Conservation (phyloP, 2,329 filamentous ascomycete species). For the Neonectria sp. region DNA sequence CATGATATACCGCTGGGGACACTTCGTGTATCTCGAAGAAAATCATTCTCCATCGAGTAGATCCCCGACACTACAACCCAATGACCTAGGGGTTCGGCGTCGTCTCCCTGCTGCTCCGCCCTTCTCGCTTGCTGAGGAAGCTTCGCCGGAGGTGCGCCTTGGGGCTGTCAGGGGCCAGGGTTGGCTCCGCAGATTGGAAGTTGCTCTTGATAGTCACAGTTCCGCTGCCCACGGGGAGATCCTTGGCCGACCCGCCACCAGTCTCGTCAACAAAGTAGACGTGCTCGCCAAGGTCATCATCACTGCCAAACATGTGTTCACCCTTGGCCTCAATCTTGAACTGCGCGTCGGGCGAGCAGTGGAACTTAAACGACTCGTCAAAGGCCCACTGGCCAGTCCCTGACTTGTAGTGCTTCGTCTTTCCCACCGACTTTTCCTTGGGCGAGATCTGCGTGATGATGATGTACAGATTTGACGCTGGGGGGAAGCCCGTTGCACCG, state of each 20-base stretch:
- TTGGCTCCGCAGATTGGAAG: conserved; percentile 71
- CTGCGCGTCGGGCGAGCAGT: conserved; percentile 84
- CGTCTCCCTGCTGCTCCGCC: conserved; percentile 60
- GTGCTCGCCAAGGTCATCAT: conserved; percentile 87
- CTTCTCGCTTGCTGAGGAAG: conserved; percentile 69
- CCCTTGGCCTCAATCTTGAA: conserved; percentile 91
- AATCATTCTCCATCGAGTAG: background rate
- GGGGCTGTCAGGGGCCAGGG: conserved; percentile 61
- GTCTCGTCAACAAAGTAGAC: conserved; percentile 94
- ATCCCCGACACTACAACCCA: background rate
- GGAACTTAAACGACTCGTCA: conserved; percentile 84
- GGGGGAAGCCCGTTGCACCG: conserved; percentile 83
- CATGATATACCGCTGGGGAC: conserved; percentile 8
- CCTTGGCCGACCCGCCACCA: conserved; percentile 77
- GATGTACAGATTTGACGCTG: conserved; percentile 84
- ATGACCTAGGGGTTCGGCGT: conserved; percentile 53
- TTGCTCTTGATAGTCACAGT: conserved; percentile 80
- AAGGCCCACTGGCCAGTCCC: conserved; percentile 76
- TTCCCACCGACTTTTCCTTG: conserved; percentile 86
- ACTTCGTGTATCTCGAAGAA: conserved; percentile 14
- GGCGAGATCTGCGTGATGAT: conserved; percentile 76
- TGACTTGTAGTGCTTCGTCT: conserved; percentile 92
- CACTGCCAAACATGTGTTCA: conserved; percentile 86
- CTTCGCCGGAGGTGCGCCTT: conserved; percentile 65
- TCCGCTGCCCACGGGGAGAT: conserved; percentile 80